Evolutionary conservation across 192 early-diverging fungal species (phyloP).

Genomic region (Entomortierella lignicola): DNA sequence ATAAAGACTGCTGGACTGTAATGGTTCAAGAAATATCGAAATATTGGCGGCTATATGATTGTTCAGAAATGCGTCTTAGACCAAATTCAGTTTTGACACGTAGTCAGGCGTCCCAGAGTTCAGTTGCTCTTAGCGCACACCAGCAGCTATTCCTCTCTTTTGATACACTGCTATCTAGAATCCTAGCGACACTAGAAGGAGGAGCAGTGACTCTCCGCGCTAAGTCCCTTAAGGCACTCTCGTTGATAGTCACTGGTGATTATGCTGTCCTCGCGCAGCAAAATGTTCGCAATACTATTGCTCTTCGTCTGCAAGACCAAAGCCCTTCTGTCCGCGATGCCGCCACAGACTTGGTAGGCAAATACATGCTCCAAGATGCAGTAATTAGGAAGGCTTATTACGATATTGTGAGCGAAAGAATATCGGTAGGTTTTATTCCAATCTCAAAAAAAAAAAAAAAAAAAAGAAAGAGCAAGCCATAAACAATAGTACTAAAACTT

Average conservation of each 20-base stretch:
- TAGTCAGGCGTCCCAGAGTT: constrained; percentile 34
- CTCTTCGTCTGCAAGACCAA: constrained; percentile 81
- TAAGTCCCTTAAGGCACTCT: constrained; percentile 83
- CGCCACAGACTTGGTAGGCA: constrained; percentile 89
- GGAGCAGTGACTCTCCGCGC: constrained; percentile 77
- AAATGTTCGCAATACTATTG: constrained; percentile 77
- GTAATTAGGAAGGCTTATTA: constrained; percentile 82
- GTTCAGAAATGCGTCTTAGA: background rate
- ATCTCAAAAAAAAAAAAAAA: too few relatives aligned
- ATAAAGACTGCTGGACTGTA: constrained; percentile 22
- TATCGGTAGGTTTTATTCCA: constrained; percentile 66
- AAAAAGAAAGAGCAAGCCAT: too few relatives aligned
- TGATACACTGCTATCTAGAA: constrained; percentile 74
- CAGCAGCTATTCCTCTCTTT: constrained; percentile 75
- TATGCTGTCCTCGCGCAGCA: constrained; percentile 67
- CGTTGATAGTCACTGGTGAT: constrained; percentile 76
- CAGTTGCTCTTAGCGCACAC: constrained; percentile 53
- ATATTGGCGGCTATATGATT: constrained; percentile 8
- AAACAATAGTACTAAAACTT: background rate
- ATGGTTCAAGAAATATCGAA: constrained; percentile 1
- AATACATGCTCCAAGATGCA: constrained; percentile 76
- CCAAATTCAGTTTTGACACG: background rate
- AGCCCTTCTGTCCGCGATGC: constrained; percentile 91
- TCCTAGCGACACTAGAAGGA: constrained; percentile 71
- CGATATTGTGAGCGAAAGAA: constrained; percentile 79